phyloP scores from a whole-genome alignment of 1,139 yeast species.

The Candida anutae region DNA sequence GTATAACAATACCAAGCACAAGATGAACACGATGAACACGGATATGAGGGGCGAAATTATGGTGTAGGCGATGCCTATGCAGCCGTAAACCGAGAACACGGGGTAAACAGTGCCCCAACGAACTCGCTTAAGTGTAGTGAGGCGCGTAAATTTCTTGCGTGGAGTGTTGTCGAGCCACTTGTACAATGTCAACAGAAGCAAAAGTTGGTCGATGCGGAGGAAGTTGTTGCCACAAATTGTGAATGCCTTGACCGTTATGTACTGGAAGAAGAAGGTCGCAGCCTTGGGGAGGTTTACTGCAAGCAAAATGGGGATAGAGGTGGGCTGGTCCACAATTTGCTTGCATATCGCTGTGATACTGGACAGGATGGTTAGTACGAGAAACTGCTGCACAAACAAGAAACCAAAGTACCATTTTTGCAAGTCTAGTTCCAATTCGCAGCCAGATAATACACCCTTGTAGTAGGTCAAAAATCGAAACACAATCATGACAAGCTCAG shows the following conservation, averaged over 20 bases:
- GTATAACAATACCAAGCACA: constrained; percentile 50
- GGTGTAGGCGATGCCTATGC: constrained; percentile 70
- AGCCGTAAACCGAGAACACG: constrained; percentile 63
- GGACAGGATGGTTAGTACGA: constrained; percentile 80
- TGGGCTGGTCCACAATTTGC: constrained; percentile 61
- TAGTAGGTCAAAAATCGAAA: constrained; percentile 42
- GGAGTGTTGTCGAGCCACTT: constrained; percentile 48
- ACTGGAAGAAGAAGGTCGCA: constrained; percentile 74
- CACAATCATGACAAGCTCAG: constrained; percentile 45
- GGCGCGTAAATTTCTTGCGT: constrained; percentile 41
- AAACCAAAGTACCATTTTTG: constrained; percentile 66
- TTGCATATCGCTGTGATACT: constrained; percentile 64
- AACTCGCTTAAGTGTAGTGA: constrained; percentile 36
- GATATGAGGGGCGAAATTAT: constrained; percentile 74
- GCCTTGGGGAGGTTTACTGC: constrained; percentile 77
- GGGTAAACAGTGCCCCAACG: constrained; percentile 81
- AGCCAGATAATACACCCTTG: constrained; percentile 48
- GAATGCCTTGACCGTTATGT: constrained; percentile 63
- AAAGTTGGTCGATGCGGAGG: constrained; percentile 44
- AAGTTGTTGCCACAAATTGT: constrained; percentile 65
- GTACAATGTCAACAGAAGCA: constrained; percentile 29
- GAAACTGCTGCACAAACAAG: constrained; percentile 70
- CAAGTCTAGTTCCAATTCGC: constrained; percentile 50
- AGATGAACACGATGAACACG: constrained; percentile 52
- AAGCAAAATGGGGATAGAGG: constrained; percentile 59